Conservation (phyloP, 768 basidiomycete species). For the Austroboletus festivus region DNA sequence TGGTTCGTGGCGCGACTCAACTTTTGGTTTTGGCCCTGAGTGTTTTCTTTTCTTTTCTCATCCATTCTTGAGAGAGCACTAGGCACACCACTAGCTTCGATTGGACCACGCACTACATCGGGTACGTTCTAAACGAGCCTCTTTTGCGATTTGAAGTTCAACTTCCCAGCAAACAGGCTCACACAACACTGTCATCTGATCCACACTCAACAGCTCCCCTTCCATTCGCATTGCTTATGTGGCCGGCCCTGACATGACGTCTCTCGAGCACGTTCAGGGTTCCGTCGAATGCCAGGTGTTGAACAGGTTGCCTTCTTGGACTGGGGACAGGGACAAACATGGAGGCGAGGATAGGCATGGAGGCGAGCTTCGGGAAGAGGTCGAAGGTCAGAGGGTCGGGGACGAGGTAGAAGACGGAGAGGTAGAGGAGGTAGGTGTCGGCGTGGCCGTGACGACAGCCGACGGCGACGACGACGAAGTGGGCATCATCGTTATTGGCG, state of each 20-base stretch:
- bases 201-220: neutral
- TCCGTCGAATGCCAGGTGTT: slow-evolving; percentile 16
- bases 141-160: neutral
- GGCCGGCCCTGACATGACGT: slow-evolving; percentile 22
- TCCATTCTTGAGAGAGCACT: too few relatives aligned
- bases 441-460: slow-evolving; percentile 12
- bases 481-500: neutral
- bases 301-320: slow-evolving; percentile 1
- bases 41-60: neutral
- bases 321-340: neutral
- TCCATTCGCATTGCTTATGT: slow-evolving; percentile 14
- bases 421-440: slow-evolving; percentile 6
- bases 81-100: neutral
- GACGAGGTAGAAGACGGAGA: neutral
- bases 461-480: slow-evolving; percentile 10
- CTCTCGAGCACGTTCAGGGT: slow-evolving; percentile 22
- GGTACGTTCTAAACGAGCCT: neutral
- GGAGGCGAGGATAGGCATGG: neutral
- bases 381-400: neutral
- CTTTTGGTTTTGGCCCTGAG: neutral
- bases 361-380: neutral
- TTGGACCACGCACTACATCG: neutral
- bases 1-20: neutral
- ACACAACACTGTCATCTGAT: neutral
- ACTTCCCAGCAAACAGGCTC: neutral